A percentile compares a stretch with the other conserved stretches of the same genome.
These are phyloP conservation scores for Chrysoporthe puriensis DNA, from an alignment of 2,329 filamentous ascomycete species.

Conservation along the genomic window DNA sequence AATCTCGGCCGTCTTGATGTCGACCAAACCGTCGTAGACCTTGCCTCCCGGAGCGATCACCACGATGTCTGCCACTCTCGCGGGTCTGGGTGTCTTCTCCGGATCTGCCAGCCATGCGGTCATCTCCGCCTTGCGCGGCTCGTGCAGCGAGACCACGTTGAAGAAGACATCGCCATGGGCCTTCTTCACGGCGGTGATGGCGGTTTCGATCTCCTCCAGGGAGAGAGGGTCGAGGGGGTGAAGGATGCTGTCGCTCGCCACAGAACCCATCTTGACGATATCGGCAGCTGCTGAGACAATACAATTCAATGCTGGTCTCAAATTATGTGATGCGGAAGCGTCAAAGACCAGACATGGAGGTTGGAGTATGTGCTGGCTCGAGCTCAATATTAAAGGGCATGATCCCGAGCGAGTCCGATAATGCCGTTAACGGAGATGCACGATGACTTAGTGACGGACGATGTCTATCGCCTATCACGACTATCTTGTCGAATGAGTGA, in stretches of 20 bases:
- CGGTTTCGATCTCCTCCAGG: constrained; percentile 71
- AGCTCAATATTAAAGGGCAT: constrained; percentile 3
- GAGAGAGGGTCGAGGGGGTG: constrained; percentile 82
- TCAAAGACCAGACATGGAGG: neutral
- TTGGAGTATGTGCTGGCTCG: neutral
- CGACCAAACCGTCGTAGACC: constrained; percentile 81
- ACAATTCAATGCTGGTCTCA: neutral
- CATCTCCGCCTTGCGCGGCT: constrained; percentile 87
- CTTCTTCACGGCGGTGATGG: constrained; percentile 69
- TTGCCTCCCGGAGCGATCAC: constrained; percentile 78
- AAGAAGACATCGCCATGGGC: constrained; percentile 75
- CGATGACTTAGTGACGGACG: constrained; percentile 9
- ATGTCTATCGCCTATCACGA: constrained; percentile 16
- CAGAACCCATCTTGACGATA: constrained; percentile 30
- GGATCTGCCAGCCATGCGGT: constrained; percentile 74
- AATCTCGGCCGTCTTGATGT: constrained; percentile 69
- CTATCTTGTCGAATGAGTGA: constrained; percentile 15
- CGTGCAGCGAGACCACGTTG: constrained; percentile 83
- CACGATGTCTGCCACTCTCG: constrained; percentile 79
- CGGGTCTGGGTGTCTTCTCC: constrained; percentile 62
- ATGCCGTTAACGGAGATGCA: constrained; percentile 13
- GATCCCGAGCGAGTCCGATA: constrained; percentile 13
- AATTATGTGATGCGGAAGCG: neutral
- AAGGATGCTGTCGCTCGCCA: constrained; percentile 28
- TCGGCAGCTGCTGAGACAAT: neutral